These are phyloP conservation scores for Termitomyces eurrhizus DNA, from an alignment of 768 basidiomycete species.

Conservation along the genomic window DNA sequence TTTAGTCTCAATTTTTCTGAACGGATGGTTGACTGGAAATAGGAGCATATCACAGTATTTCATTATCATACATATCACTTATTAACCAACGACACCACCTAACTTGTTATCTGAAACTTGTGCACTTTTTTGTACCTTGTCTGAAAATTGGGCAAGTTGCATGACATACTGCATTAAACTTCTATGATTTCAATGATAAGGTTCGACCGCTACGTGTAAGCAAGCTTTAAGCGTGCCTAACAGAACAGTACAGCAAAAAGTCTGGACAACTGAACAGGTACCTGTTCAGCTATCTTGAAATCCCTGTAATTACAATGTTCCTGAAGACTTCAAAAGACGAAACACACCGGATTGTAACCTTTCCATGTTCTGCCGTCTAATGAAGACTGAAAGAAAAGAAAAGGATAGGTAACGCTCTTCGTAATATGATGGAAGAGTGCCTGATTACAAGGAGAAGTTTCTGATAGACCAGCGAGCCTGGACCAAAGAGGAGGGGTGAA, in stretches of 20 bases:
- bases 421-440: conserved; percentile 42
- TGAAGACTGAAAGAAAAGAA: conserved; percentile 37
- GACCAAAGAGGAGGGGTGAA: background rate
- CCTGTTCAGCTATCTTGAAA: conserved; percentile 12
- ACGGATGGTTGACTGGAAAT: background rate
- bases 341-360: conserved; percentile 36
- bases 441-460: conserved; percentile 44
- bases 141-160: background rate
- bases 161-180: background rate
- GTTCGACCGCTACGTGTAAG: background rate
- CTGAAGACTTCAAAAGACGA: conserved; percentile 47
- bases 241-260: too few relatives aligned
- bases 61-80: conserved; percentile 1
- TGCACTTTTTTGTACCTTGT: background rate
- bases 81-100: background rate
- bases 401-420: conserved; percentile 45
- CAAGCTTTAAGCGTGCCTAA: too few relatives aligned
- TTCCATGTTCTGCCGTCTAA: conserved; percentile 44
- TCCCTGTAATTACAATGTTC: conserved; percentile 43
- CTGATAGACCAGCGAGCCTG: conserved; percentile 44
- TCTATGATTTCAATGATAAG: background rate
- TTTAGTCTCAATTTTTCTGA: background rate
- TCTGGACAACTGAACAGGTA: too few relatives aligned
- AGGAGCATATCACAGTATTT: background rate
- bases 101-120: background rate